phyloP scores from a whole-genome alignment of 1,284 basidiomycete species.

The Cutaneotrichosporon sp. region DNA sequence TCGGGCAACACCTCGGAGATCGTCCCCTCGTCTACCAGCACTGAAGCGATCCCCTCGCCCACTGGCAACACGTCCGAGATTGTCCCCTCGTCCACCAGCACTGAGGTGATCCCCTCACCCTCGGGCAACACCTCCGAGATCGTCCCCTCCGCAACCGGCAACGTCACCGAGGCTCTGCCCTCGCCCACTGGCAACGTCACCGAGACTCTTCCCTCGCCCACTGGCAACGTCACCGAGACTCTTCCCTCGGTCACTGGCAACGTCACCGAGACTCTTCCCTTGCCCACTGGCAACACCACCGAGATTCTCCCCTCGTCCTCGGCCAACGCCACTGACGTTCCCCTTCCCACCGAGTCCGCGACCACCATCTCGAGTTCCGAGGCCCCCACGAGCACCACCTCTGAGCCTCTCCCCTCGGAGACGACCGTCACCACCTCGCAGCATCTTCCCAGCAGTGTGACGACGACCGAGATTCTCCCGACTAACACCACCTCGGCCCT shows the following conservation, averaged over 20 bases:
- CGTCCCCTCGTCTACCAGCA: constrained; percentile 2
- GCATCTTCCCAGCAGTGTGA: constrained; percentile 1
- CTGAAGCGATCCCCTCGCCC: constrained; percentile 2
- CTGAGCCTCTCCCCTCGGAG: constrained; percentile 1
- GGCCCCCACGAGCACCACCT: background rate
- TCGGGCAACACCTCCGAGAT: background rate
- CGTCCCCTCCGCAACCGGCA: background rate
- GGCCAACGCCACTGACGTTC: constrained; percentile 5
- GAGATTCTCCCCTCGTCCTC: constrained; percentile 10
- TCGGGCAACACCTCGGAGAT: constrained; percentile 6
- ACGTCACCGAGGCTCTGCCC: constrained; percentile 9
- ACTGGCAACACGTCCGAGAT: constrained; percentile 13
- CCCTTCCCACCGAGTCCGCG: constrained; percentile 10
- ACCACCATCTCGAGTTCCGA: background rate
- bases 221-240: constrained; percentile 9
- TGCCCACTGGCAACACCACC: constrained; percentile 5
- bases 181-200: constrained; percentile 7
- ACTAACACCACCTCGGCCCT: constrained; percentile 3
- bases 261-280: constrained; percentile 2
- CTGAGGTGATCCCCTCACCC: constrained; percentile 7
- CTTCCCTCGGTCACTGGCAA: constrained; percentile 1
- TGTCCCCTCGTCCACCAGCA: constrained; percentile 4
- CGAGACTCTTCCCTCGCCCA: constrained; percentile 8
- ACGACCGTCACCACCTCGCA: background rate
- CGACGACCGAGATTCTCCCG: constrained; percentile 9